Base-by-base conservation (phyloP, 129 eudicot species). In the Erigeron canadensis region DNA sequence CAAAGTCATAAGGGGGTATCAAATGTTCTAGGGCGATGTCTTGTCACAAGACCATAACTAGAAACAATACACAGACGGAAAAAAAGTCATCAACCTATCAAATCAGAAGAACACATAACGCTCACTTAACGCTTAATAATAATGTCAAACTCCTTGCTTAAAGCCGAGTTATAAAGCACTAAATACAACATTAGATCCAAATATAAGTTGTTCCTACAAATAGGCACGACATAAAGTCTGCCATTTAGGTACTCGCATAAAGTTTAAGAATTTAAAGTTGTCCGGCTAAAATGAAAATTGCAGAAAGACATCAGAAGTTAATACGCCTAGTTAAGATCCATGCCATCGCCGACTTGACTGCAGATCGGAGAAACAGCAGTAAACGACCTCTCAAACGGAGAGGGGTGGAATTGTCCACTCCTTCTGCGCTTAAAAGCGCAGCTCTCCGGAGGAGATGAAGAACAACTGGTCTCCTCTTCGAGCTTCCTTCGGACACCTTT, bases 401-500 rank as follows among this genome's bases (percentile, higher is more conserved):
- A 93, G 72, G 95, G 81, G 71, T 80, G 85, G 67, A 78, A 80
- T 50, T 86, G 84, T 28, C 92, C 86, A 70, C 82, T 87, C 81
- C 90, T 73, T 63, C 95, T 81, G 77, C 98, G 98, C 93, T 93
- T 93, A 75, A 84, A 87, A 79, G 90, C 82, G 67, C 96, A 93
- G 77, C 75, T 81, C 54, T 89, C 95, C 9, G 90, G 55, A 59
- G 91, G 80, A 42, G 83, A 80, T 84, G 81, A 77, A 69, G 53
- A 46, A 40, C 22, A 19, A 46, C 71, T 23, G 34, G 50, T 83
- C 79, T 93, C 95, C 13, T 82, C 87, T 57, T 89, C 98, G 60
- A 93, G 83, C 87, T 89, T 93, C 83, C 98, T 93, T 67, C 96
- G 84, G n/a, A 89, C 90, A 73, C 98, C 98, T 84, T 80, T 89